Percentiles rank a stretch among this genome's conserved stretches.
Evolutionary conservation across 2,329 filamentous ascomycete species (phyloP).

Genomic region (Exophiala dermatitidis): DNA sequence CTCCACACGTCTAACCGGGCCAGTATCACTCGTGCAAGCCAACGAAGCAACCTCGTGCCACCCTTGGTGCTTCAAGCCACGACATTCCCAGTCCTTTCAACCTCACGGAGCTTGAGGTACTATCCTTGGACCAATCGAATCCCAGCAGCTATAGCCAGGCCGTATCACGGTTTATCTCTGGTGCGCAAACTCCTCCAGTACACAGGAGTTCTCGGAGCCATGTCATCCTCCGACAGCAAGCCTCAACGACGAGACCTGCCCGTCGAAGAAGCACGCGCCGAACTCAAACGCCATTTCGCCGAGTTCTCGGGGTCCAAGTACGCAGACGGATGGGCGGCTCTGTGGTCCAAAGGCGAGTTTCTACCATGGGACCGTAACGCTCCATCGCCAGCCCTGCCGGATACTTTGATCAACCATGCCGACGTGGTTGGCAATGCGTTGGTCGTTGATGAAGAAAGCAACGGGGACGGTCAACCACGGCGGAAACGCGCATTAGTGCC

Average conservation of each 20-base stretch:
- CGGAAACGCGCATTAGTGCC: conserved; percentile 62
- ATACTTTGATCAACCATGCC: conserved; percentile 40
- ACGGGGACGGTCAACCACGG: conserved; percentile 29
- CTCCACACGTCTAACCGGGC: no score
- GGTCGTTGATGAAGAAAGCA: conserved; percentile 30
- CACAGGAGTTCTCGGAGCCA: neutral
- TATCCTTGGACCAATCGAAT: no score
- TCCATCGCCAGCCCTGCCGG: conserved; percentile 53
- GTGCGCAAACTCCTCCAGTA: neutral
- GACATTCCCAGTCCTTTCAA: no score
- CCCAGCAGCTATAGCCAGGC: no score
- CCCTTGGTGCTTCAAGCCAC: no score
- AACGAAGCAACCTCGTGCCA: no score
- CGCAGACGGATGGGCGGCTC: conserved; percentile 45
- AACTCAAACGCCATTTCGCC: conserved; percentile 35
- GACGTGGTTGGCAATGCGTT: conserved; percentile 35
- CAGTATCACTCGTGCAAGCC: no score
- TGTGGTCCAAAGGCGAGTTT: conserved; percentile 49
- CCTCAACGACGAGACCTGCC: conserved; percentile 6
- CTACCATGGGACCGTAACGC: conserved; percentile 55
- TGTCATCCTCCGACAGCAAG: neutral
- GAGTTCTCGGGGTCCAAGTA: conserved; percentile 38
- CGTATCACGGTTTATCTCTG: no score
- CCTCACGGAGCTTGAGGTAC: no score
- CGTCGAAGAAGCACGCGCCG: conserved; percentile 20